Base-by-base conservation (phyloP, 2,329 filamentous ascomycete genomes). In the Cladosporium sp. region DNA sequence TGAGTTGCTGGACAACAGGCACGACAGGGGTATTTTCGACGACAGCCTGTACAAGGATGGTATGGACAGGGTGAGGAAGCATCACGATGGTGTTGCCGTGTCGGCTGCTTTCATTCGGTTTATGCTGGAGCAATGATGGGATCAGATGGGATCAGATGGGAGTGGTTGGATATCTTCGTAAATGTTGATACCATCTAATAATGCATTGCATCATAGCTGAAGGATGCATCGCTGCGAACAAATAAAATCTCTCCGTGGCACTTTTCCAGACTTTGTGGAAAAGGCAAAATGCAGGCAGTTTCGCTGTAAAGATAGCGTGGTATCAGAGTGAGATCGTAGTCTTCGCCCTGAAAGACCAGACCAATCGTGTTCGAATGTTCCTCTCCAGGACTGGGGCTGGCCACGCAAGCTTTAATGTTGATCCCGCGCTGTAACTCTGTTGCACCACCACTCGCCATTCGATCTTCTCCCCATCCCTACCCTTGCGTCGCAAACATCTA, bases 71-170 rank as follows among this genome's bases (percentile, higher is more conserved):
- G 89, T 89, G 2, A 80, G 80, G 10, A 82, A 87, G 37, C 81
- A 86, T 64, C 92, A 97, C 69, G 93, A 97, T 76, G 93, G 94
- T 1, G 82, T 95, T n/a, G 79, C 82, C 3, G 88, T 97, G 63
- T 89, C 88, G 0, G 82, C 84, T 68, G 89, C 87, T 0, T 96
- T 97, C 75, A 75, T 97, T 73, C 86, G 84, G 53, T 97, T 98
- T 71, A 77, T 96, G 72, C 79, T 87, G 57, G 88, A 92, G 70
- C 83, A 74, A 52, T 59, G n/a, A 46, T 23, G 40, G 14, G 40
- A 46, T 46, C 8, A 3, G 40, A 46, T 46, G 35, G 23, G 23
- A 26, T 26, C 23, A 18, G 33, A 35, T 35, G 37, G 37, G 18
- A 23, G 12, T 23, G n/a, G 10, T 46, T 11, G 40, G 40, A 1